Conservation (phyloP, 2,329 filamentous ascomycete species). For the Meredithiella fracta region DNA sequence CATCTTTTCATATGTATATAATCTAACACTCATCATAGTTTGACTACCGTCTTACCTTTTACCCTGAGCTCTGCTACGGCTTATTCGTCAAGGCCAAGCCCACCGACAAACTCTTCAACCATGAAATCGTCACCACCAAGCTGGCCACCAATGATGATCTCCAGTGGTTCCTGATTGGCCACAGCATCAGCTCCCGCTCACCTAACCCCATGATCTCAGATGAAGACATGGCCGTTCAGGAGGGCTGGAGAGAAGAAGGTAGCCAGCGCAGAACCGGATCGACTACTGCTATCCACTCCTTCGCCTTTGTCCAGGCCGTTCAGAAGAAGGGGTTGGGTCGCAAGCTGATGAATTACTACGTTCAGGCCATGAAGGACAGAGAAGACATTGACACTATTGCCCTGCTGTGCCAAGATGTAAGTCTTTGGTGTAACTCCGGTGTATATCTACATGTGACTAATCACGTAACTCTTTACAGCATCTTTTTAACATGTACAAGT, state of each 20-base stretch:
- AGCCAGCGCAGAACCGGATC: slow-evolving; percentile 30
- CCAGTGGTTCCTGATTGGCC: slow-evolving; percentile 50
- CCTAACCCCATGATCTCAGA: slow-evolving; percentile 49
- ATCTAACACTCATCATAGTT: slow-evolving; percentile 33
- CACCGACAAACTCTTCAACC: slow-evolving; percentile 15
- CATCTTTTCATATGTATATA: background rate
- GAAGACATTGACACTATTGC: slow-evolving; percentile 56
- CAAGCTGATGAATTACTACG: slow-evolving; percentile 57
- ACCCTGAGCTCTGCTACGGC: slow-evolving; percentile 62
- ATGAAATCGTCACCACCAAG: background rate
- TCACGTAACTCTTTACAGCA: slow-evolving; percentile 26
- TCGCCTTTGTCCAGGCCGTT: slow-evolving; percentile 61
- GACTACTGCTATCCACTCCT: slow-evolving; percentile 66
- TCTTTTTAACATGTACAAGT: slow-evolving; percentile 58
- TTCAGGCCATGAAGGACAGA: slow-evolving; percentile 57
- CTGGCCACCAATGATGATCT: slow-evolving; percentile 15
- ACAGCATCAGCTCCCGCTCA: slow-evolving; percentile 62
- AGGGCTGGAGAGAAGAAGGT: slow-evolving; percentile 41
- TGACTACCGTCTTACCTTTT: slow-evolving; percentile 56
- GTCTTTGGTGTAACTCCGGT: background rate
- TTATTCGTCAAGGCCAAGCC: slow-evolving; percentile 46
- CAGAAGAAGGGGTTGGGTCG: slow-evolving; percentile 59
- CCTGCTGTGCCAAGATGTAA: slow-evolving; percentile 57
- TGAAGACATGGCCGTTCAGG: slow-evolving; percentile 56
- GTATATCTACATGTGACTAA: background rate